Conservation (phyloP, 2,329 filamentous ascomycete species). For the Catunica adiposa region DNA sequence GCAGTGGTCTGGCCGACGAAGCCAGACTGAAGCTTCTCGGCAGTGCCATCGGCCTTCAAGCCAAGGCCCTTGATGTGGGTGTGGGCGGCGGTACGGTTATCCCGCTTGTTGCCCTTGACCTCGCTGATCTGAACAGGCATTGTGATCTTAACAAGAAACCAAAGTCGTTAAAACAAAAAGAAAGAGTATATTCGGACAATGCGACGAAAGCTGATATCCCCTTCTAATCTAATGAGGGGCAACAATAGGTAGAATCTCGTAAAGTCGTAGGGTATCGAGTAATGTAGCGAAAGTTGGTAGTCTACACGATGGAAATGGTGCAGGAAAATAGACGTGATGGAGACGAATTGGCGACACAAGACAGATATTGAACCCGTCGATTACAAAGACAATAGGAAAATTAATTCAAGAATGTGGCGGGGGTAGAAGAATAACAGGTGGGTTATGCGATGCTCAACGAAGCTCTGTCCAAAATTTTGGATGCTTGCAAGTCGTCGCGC, state of each 20-base stretch:
- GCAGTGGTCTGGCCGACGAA: conserved; percentile 82
- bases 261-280: too few relatives aligned
- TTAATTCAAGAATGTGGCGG: not conserved
- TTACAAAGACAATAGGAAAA: not conserved
- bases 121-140: conserved; percentile 79
- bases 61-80: conserved; percentile 96
- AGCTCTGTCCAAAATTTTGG: conserved; percentile 9
- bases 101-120: conserved; percentile 84
- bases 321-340: too few relatives aligned
- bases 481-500: conserved; percentile 6
- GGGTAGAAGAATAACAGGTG: not conserved
- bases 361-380: not conserved
- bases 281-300: not conserved
- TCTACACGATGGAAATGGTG: too few relatives aligned
- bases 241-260: too few relatives aligned
- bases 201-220: too few relatives aligned
- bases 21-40: conserved; percentile 62
- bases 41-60: conserved; percentile 67
- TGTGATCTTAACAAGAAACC: conserved; percentile 1
- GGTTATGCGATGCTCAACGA: not conserved
- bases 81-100: conserved; percentile 90
- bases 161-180: not conserved
- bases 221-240: too few relatives aligned
- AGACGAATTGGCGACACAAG: not conserved
- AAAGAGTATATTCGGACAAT: not conserved